phyloP scores from a whole-genome alignment of 108 stramenopile genomes.

The Skeletonema tropicum region DNA sequence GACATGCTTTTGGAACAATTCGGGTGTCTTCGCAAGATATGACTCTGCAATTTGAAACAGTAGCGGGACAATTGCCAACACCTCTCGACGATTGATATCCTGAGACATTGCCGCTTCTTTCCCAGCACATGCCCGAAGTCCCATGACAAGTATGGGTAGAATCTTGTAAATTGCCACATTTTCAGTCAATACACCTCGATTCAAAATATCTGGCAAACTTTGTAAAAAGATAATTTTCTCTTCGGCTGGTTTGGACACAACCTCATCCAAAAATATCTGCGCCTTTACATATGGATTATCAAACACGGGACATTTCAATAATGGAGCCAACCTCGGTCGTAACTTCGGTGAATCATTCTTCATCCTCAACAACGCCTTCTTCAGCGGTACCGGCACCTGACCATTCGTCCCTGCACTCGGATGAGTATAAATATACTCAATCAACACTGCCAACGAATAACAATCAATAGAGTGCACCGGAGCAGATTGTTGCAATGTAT shows the following conservation, averaged over 20 bases:
- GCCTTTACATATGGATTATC: slow-evolving; percentile 75
- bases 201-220: slow-evolving; percentile 57
- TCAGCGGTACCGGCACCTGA: slow-evolving; percentile 63
- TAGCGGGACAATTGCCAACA: slow-evolving; percentile 68
- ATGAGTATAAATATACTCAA: slow-evolving; percentile 70
- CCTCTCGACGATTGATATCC: slow-evolving; percentile 82
- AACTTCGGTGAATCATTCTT: slow-evolving; percentile 71
- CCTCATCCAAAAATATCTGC: slow-evolving; percentile 69
- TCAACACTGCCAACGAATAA: slow-evolving; percentile 72
- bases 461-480: slow-evolving; percentile 82
- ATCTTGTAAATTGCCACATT: slow-evolving; percentile 72
- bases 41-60: slow-evolving; percentile 77
- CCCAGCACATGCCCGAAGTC: slow-evolving; percentile 52
- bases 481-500: slow-evolving; percentile 54
- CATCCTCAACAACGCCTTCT: slow-evolving; percentile 77
- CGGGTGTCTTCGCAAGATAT: slow-evolving; percentile 48
- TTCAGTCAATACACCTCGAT: slow-evolving; percentile 55
- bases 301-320: slow-evolving; percentile 85
- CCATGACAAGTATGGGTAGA: slow-evolving; percentile 66
- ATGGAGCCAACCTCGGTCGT: slow-evolving; percentile 70
- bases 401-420: slow-evolving; percentile 50
- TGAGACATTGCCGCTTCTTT: slow-evolving; percentile 71
- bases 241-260: slow-evolving; percentile 75
- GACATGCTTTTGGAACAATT: slow-evolving; percentile 59
- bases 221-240: slow-evolving; percentile 80